A percentile compares a stretch with the other conserved stretches of the same genome.
phyloP scores from a whole-genome alignment of 2,329 filamentous ascomycete genomes.

The Clathrospora elynae region DNA sequence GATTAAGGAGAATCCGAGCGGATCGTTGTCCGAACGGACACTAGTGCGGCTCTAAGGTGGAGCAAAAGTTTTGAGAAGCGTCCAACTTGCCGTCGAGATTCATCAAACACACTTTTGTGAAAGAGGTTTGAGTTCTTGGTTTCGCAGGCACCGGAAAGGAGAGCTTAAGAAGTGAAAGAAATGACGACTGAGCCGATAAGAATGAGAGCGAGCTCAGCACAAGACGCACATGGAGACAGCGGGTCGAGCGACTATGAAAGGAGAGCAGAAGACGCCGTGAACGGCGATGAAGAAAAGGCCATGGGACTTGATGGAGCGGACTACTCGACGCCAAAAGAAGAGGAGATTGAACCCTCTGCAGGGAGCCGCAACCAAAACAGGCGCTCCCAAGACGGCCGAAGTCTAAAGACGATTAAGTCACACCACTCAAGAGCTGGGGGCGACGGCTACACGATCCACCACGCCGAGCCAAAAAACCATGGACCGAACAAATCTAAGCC shows the following conservation, averaged over 20 bases:
- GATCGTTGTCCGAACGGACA: too few species aligned
- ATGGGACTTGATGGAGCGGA: constrained; percentile 15
- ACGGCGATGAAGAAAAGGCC: constrained; percentile 21
- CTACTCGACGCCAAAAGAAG: constrained; percentile 1
- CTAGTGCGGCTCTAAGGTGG: too few species aligned
- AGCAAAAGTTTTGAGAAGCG: too few species aligned
- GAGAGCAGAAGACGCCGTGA: constrained; percentile 6
- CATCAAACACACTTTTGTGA: too few species aligned
- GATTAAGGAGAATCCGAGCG: too few species aligned
- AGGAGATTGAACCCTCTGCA: not conserved
- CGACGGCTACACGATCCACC: constrained; percentile 47
- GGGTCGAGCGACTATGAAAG: constrained; percentile 23
- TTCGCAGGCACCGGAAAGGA: not conserved
- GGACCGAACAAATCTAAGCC: constrained; percentile 29
- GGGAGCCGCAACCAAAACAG: constrained; percentile 10
- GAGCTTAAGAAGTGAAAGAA: not conserved
- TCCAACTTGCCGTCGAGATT: too few species aligned
- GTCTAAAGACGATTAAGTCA: constrained; percentile 30
- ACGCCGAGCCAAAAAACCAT: constrained; percentile 30
- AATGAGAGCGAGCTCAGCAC: constrained; percentile 12
- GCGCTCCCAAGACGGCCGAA: constrained; percentile 25
- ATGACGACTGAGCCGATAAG: constrained; percentile 4
- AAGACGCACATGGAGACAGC: constrained; percentile 12
- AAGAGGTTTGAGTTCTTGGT: not conserved
- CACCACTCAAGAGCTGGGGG: constrained; percentile 46